Conservation (phyloP, 805 yeast species). For the Saturnispora quitensis region DNA sequence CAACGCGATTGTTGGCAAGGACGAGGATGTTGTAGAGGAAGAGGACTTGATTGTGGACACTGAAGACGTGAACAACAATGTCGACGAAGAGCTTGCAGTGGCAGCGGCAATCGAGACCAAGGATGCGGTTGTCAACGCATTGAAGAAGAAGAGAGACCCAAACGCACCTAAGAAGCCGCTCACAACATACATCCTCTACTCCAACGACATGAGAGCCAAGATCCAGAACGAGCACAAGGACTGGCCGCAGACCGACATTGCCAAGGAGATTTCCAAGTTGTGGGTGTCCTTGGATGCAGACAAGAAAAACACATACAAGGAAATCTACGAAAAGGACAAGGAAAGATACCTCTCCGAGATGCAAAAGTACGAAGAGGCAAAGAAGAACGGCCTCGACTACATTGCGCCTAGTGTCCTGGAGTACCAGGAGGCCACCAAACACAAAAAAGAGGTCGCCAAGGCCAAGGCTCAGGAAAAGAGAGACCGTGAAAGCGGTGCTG, state of each 20-base stretch:
- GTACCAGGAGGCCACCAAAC: constrained; percentile 3
- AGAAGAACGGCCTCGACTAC: constrained; percentile 23
- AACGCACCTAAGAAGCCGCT: constrained; percentile 93
- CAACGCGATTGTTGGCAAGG: constrained; percentile 22
- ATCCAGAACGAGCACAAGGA: constrained; percentile 67
- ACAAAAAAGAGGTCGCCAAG: constrained; percentile 5
- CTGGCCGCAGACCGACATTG: constrained; percentile 66
- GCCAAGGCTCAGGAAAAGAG: constrained; percentile 2
- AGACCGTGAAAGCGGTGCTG: background rate
- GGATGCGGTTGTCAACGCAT: background rate
- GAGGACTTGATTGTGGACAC: constrained; percentile 6
- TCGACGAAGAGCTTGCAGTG: background rate
- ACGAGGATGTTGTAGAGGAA: constrained; percentile 1
- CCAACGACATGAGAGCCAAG: constrained; percentile 61
- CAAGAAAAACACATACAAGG: constrained; percentile 68
- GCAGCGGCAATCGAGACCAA: constrained; percentile 4
- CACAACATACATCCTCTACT: constrained; percentile 75
- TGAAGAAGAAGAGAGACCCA: constrained; percentile 54
- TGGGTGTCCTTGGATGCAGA: constrained; percentile 69
- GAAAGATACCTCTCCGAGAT: constrained; percentile 26
- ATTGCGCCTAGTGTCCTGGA: constrained; percentile 19
- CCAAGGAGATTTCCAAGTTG: constrained; percentile 65
- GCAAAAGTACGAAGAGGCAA: constrained; percentile 23
- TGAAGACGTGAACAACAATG: background rate
- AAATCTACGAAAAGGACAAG: constrained; percentile 41